These are phyloP conservation scores for Beauveria sp. DNA, from an alignment of 2,329 filamentous ascomycete genomes.

Conservation along the genomic window DNA sequence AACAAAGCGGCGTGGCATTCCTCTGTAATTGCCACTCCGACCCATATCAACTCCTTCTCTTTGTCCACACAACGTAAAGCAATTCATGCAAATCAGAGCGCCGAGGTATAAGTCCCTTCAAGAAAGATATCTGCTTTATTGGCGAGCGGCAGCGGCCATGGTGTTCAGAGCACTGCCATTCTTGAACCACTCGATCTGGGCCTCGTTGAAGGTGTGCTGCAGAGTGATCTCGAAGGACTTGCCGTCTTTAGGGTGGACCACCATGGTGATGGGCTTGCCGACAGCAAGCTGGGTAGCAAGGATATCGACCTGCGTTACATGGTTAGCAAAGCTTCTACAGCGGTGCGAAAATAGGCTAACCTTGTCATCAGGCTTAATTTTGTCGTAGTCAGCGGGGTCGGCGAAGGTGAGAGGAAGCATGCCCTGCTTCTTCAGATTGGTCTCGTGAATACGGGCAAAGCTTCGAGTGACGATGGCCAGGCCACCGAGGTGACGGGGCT, in stretches of 20 bases:
- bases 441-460: constrained; percentile 99
- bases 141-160: constrained; percentile 67
- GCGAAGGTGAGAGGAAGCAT: constrained; percentile 97
- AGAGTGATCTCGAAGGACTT: constrained; percentile 74
- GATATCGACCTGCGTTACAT: constrained; percentile 58
- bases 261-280: constrained; percentile 86
- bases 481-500: constrained; percentile 94
- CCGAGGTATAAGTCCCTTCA: constrained; percentile 4
- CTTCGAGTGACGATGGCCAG: constrained; percentile 92
- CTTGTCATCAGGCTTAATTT: constrained; percentile 87
- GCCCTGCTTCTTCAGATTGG: constrained; percentile 99
- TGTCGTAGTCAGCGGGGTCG: constrained; percentile 95
- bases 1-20: background rate
- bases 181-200: constrained; percentile 98
- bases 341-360: constrained; percentile 29
- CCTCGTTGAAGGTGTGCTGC: constrained; percentile 94
- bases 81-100: constrained; percentile 8
- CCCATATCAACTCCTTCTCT: constrained; percentile 3
- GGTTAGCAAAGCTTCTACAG: constrained; percentile 14
- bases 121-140: constrained; percentile 19
- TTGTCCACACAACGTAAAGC: background rate
- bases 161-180: constrained; percentile 96
- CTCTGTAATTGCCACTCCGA: background rate
- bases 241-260: constrained; percentile 85
- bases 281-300: constrained; percentile 82